Evolutionary conservation across 495 filamentous ascomycete species (phyloP).

Genomic region (Chlorociboria aeruginascens): DNA sequence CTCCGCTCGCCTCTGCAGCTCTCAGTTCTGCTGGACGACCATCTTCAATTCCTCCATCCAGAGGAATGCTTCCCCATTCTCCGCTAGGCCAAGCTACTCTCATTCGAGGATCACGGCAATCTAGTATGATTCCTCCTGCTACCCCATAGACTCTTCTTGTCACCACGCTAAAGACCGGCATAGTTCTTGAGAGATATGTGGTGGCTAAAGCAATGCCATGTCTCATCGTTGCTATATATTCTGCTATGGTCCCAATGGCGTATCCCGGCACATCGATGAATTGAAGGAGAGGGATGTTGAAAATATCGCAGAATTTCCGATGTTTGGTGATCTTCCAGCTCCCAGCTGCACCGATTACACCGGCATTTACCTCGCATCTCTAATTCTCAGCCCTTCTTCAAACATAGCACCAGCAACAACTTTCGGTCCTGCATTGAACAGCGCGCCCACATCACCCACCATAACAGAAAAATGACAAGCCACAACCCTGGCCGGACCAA

Average conservation of each 20-base stretch:
- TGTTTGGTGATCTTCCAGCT: conserved; percentile 46
- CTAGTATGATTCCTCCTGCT: conserved; percentile 50
- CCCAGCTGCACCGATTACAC: conserved; percentile 46
- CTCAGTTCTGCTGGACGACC: conserved; percentile 45
- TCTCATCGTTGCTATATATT: conserved; percentile 50
- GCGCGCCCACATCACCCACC: conserved; percentile 45
- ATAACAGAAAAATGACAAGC: conserved; percentile 55
- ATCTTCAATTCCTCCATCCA: conserved; percentile 51
- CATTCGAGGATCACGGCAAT: conserved; percentile 43
- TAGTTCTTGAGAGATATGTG: conserved; percentile 46
- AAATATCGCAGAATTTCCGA: conserved; percentile 50
- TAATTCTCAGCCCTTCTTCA: conserved; percentile 45
- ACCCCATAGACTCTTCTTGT: conserved; percentile 46
- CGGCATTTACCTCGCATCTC: conserved; percentile 46
- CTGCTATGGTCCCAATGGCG: conserved; percentile 48
- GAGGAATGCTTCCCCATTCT: conserved; percentile 46
- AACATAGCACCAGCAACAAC: conserved; percentile 49
- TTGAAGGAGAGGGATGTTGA: conserved; percentile 50
- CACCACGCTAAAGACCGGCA: conserved; percentile 47
- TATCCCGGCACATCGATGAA: conserved; percentile 53
- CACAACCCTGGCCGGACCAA: conserved; percentile 48
- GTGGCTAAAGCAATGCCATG: conserved; percentile 47
- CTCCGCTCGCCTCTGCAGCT: conserved; percentile 37
- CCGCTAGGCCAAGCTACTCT: conserved; percentile 52
- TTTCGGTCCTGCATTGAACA: conserved; percentile 54